Evolutionary conservation across 345 rosid genomes (phyloP), one percentile per base, ranked within the genome.

Genomic region (Mallotus nudiflorus): DNA sequence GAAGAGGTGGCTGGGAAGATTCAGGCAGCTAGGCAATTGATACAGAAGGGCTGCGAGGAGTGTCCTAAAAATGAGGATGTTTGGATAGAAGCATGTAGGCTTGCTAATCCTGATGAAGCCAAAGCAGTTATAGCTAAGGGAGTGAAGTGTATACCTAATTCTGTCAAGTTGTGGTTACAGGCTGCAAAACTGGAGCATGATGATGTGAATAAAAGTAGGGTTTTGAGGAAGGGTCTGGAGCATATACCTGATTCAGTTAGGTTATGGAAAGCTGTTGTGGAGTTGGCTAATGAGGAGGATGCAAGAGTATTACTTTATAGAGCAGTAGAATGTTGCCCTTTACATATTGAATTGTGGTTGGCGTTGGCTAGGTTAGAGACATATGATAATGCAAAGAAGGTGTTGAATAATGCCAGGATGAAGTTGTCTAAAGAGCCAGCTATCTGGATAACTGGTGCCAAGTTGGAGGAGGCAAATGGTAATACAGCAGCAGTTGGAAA

Each of bases 1-100:
- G 98, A 94, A 86, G 98, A 90, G 83, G 93, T 90, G 81, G 98
- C 96, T 28, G 96, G 97, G 73, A 91, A 94, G 87, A 84, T 90
- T 62, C 84, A 83, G 77, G 91, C 84, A 1, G 95, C 97, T 0
- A 90, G 97, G 78, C 85, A 80, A 71, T 82, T 87, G 84, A 91
- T 94, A 69, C 88, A 85, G 71, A 94, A 58, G 74, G 97, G 98
- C 3, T 94, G 97, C 1, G 97, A 91, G 72, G 97, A 94, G 80
- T 94, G 97, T 71, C 97, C 97, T 1, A 90, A 76, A 71, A 91
- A 80, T 54, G 98, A 94, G 58, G 97, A 91, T 82, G 96, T 90
- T 56, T 94, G 96, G 98, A 76, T 91, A 62, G 97, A 94, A 75
- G 97, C 98, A 2, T 94, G 97, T 74, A 80, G 98, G 72, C 75